A percentile compares a stretch with the other conserved stretches of the same genome.
These are phyloP conservation scores for Nelumbo lutea DNA, from an alignment of 164 flowering plant species.

Conservation along the genomic window DNA sequence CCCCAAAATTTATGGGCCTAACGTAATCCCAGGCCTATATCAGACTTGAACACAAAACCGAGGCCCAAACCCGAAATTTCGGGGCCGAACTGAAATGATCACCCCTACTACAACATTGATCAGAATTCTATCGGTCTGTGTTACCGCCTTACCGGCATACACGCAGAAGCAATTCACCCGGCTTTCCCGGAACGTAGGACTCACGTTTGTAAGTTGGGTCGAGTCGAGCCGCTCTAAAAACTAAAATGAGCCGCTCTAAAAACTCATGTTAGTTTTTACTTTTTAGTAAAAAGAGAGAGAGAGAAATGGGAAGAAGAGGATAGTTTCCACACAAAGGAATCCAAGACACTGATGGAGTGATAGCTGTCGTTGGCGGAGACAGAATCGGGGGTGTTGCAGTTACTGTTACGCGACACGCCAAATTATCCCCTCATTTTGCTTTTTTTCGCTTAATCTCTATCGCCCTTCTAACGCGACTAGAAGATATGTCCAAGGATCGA, in stretches of 20 bases:
- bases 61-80: no score
- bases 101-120: no score
- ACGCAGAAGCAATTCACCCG: no score
- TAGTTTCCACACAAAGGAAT: slow-evolving; percentile 1
- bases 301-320: neutral
- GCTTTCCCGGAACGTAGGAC: no score
- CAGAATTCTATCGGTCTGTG: no score
- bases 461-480: no score
- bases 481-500: neutral
- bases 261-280: neutral
- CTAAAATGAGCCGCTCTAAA: neutral
- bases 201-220: no score
- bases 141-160: no score
- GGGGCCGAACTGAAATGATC: no score
- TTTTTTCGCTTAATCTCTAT: neutral
- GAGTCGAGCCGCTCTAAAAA: neutral
- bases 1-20: no score
- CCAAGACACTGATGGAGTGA: neutral
- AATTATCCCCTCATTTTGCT: neutral
- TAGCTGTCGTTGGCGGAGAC: slow-evolving; percentile 15
- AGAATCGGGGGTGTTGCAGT: neutral
- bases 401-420: slow-evolving; percentile 1
- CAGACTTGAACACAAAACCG: no score
- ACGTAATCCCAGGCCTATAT: no score
- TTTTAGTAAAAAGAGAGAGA: neutral